phyloP scores from a whole-genome alignment of 305 asterid species.

The Fraxinus albicans region DNA sequence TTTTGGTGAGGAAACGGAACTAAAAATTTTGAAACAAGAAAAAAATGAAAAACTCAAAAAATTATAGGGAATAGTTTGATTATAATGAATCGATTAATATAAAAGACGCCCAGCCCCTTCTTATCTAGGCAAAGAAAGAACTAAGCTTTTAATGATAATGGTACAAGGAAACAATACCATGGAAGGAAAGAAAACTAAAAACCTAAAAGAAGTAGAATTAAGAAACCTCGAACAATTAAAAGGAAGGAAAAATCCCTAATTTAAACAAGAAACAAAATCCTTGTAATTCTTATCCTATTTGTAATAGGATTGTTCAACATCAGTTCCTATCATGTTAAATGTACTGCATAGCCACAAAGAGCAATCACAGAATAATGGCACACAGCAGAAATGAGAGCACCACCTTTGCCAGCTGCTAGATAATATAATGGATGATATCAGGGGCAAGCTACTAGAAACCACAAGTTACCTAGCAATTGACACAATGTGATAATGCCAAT shows the following conservation, averaged over 20 bases:
- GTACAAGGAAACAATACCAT: neutral
- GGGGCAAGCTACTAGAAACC: neutral
- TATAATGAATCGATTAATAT: neutral
- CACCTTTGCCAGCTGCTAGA: neutral
- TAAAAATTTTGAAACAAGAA: neutral
- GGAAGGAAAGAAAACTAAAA: neutral
- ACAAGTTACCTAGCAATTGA: neutral
- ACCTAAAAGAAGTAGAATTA: neutral
- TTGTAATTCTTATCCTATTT: neutral
- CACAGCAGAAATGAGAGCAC: neutral
- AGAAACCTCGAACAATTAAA: neutral
- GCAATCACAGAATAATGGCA: neutral
- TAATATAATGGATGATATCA: neutral
- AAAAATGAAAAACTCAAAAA: neutral
- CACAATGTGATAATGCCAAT: neutral
- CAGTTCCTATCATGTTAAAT: neutral
- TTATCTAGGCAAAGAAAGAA: neutral
- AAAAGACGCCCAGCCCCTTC: neutral
- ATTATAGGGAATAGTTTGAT: neutral
- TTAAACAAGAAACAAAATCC: neutral
- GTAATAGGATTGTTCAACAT: conserved; percentile 7
- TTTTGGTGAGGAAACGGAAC: neutral
- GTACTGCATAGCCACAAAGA: neutral
- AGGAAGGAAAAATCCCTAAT: neutral
- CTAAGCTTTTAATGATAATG: neutral